Percentiles rank a stretch among this genome's conserved stretches.
Evolutionary conservation across 306 rosid species (phyloP).

Genomic region (Lathyrus tuberosus): DNA sequence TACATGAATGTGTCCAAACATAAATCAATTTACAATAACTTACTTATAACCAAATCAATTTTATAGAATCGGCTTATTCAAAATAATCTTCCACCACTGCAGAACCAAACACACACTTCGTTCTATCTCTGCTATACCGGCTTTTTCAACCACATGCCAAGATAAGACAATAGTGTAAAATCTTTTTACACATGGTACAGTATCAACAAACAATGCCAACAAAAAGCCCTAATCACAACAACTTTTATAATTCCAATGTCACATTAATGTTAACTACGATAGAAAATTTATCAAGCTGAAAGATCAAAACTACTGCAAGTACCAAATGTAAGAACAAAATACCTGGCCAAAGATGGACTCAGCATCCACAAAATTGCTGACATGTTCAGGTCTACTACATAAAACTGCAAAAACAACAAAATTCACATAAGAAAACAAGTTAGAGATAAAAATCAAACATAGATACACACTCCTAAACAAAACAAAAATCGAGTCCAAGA

Average conservation of each 20-base stretch:
- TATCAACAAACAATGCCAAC: conserved; percentile 4
- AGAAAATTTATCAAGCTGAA: background rate
- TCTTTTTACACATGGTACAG: background rate
- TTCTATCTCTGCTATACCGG: background rate
- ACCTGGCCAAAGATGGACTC: conserved; percentile 88
- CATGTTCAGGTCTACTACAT: conserved; percentile 86
- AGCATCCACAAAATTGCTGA: conserved; percentile 87
- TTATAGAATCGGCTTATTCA: too few relatives aligned
- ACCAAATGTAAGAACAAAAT: conserved; percentile 27
- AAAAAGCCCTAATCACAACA: conserved; percentile 14
- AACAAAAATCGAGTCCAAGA: background rate
- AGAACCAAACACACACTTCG: too few relatives aligned
- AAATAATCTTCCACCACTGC: too few relatives aligned
- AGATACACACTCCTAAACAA: background rate
- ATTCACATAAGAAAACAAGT: conserved; percentile 27
- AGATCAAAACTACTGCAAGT: conserved; percentile 9
- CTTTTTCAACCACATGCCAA: conserved; percentile 15
- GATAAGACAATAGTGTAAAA: conserved; percentile 7
- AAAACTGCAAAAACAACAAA: conserved; percentile 54
- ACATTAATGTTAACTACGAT: background rate
- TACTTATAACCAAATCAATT: too few relatives aligned
- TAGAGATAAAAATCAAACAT: background rate
- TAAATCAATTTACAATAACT: too few relatives aligned
- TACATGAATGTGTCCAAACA: too few relatives aligned
- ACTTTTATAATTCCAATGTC: background rate